Evolutionary conservation across 2,329 filamentous ascomycete species (phyloP).

Genomic region (Colletotrichum somersetense): DNA sequence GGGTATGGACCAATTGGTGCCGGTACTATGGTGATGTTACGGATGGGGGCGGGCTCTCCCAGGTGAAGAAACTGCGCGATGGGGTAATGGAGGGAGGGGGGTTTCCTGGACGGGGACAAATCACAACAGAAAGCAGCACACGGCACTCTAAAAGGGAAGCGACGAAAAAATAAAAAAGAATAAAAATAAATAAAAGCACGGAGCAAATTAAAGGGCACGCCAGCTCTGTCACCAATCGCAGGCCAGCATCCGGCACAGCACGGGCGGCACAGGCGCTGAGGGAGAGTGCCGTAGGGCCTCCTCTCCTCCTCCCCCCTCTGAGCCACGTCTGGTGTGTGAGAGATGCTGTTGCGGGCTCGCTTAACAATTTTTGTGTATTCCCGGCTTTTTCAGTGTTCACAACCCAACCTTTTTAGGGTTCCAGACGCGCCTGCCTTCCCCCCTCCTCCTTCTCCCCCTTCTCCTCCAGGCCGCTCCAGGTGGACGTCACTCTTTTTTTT

Average conservation of each 20-base stretch:
- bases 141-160: constrained; percentile 7
- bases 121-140: constrained; percentile 30
- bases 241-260: constrained; percentile 6
- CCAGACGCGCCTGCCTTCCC: constrained; percentile 27
- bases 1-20: constrained; percentile 40
- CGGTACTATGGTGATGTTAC: constrained; percentile 39
- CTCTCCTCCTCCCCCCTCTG: background rate
- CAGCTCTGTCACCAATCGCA: constrained; percentile 25
- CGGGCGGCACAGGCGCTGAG: constrained; percentile 5
- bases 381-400: constrained; percentile 13
- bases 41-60: constrained; percentile 20
- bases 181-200: constrained; percentile 9
- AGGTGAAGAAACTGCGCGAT: constrained; percentile 45
- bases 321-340: constrained; percentile 18
- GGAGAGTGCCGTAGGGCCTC: background rate
- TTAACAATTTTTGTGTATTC: constrained; percentile 41
- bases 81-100: constrained; percentile 34
- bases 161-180: background rate
- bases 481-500: no score
- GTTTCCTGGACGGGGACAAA: constrained; percentile 32
- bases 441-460: constrained; percentile 10
- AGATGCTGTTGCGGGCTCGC: constrained; percentile 27
- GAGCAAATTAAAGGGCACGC: constrained; percentile 40
- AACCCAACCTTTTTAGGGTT: constrained; percentile 34
- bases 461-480: background rate